Percentiles rank a stretch among this genome's conserved stretches.
Evolutionary conservation across 306 rosid genomes (phyloP).

Genomic region (Malus asiatica): DNA sequence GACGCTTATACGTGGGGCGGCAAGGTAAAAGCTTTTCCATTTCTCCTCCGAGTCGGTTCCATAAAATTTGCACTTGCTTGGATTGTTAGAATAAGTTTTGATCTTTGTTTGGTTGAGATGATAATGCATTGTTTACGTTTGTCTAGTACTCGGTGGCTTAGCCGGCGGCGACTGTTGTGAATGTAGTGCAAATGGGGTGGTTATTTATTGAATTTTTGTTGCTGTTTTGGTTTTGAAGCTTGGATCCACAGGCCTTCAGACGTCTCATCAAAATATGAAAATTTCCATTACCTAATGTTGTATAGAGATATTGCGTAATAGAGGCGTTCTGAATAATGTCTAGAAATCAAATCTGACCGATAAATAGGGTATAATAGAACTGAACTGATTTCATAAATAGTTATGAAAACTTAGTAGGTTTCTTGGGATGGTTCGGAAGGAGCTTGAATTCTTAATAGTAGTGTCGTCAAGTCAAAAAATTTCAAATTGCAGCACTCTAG

Average conservation of each 20-base stretch:
- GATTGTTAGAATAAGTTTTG: background rate
- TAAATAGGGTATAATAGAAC: background rate
- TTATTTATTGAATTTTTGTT: background rate
- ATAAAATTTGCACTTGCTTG: background rate
- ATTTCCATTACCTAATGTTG: background rate
- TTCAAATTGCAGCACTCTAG: background rate
- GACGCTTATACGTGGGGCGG: constrained; percentile 96
- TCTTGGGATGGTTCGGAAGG: background rate
- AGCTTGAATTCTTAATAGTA: background rate
- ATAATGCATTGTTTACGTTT: background rate
- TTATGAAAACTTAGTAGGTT: background rate
- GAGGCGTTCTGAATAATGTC: background rate
- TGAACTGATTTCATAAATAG: background rate
- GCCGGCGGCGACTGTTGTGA: background rate
- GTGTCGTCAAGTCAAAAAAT: background rate
- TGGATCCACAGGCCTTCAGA: background rate
- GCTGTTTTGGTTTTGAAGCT: background rate
- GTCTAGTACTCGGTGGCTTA: background rate
- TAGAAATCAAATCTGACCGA: no score
- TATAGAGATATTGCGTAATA: background rate
- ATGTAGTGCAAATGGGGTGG: background rate
- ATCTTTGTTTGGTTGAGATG: background rate
- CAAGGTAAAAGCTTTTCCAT: constrained; percentile 42
- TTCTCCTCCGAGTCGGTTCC: background rate
- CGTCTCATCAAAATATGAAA: background rate